A percentile compares a stretch with the other conserved stretches of the same genome.
These are phyloP conservation scores for Agarophyton chilense DNA, from an alignment of 23 red algal species.

Conservation along the genomic window DNA sequence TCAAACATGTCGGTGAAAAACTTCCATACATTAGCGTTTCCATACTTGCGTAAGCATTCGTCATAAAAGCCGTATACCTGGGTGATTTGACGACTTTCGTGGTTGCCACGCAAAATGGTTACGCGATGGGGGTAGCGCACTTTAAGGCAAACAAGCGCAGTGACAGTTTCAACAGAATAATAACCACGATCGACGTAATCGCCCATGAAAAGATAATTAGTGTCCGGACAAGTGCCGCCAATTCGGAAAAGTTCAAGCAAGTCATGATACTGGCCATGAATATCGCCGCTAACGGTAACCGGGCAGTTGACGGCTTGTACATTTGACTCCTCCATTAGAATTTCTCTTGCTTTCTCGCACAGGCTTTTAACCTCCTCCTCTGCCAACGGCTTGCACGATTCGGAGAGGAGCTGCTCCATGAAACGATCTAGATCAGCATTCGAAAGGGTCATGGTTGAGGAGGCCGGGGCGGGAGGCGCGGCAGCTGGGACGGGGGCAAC, in stretches of 20 bases:
- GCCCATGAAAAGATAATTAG: constrained; percentile 99
- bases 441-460: constrained; percentile 40
- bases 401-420: constrained; percentile 86
- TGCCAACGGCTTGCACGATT: constrained; percentile 87
- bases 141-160: constrained; percentile 96
- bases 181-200: constrained; percentile 99
- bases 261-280: constrained; percentile 98
- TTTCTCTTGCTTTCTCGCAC: constrained; percentile 90
- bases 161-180: constrained; percentile 99
- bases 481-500: constrained; percentile 59
- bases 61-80: constrained; percentile 99
- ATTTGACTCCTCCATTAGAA: constrained; percentile 95
- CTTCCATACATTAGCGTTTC: constrained; percentile 99
- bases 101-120: constrained; percentile 98
- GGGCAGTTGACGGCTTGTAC: constrained; percentile 95
- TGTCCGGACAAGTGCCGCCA: constrained; percentile 96
- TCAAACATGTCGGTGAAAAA: constrained; percentile 99
- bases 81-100: constrained; percentile 97
- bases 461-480: constrained; percentile 39
- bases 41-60: constrained; percentile 98
- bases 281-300: constrained; percentile 98
- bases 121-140: constrained; percentile 96
- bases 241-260: constrained; percentile 96
- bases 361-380: constrained; percentile 98
- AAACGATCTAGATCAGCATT: constrained; percentile 87